A percentile compares a stretch with the other conserved stretches of the same genome.
phyloP scores from a whole-genome alignment of 805 yeast species.

The Myxozyma geophila region DNA sequence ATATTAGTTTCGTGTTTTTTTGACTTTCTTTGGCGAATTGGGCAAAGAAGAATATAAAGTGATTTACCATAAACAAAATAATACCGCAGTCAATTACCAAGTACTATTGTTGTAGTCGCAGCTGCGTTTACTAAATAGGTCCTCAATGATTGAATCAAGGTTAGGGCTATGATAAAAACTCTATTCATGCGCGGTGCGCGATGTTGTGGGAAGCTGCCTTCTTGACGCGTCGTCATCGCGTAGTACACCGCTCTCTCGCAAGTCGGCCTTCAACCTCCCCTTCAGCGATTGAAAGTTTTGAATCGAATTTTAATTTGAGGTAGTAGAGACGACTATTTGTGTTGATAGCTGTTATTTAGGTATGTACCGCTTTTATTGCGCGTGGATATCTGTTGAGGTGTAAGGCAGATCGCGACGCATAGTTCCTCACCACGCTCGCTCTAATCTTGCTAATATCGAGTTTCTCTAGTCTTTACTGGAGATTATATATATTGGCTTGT shows the following conservation, averaged over 20 bases:
- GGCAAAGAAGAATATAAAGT: background rate
- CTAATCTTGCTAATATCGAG: too few relatives aligned
- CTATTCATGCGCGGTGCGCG: background rate
- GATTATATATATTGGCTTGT: background rate
- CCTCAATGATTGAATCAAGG: background rate
- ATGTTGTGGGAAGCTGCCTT: background rate
- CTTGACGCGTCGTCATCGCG: slow-evolving; percentile 9
- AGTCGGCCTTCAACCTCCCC: background rate
- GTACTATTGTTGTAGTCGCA: background rate
- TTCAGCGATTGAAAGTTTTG: background rate
- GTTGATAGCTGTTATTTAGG: too few relatives aligned
- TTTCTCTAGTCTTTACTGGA: background rate
- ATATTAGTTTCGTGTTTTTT: background rate
- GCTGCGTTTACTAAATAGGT: background rate
- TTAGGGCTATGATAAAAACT: background rate
- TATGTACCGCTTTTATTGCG: too few relatives aligned
- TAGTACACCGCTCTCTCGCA: background rate
- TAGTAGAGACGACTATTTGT: too few relatives aligned
- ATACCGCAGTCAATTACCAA: too few relatives aligned
- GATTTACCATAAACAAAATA: too few relatives aligned
- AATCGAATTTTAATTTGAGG: too few relatives aligned
- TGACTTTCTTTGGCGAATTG: background rate
- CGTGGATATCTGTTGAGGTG: background rate
- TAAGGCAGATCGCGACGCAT: too few relatives aligned
- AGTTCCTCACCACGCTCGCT: too few relatives aligned